Evolutionary conservation across 176 grass and related monocot genomes (phyloP), one percentile per base, ranked within the genome.

Genomic region (Oryza rufipogon): DNA sequence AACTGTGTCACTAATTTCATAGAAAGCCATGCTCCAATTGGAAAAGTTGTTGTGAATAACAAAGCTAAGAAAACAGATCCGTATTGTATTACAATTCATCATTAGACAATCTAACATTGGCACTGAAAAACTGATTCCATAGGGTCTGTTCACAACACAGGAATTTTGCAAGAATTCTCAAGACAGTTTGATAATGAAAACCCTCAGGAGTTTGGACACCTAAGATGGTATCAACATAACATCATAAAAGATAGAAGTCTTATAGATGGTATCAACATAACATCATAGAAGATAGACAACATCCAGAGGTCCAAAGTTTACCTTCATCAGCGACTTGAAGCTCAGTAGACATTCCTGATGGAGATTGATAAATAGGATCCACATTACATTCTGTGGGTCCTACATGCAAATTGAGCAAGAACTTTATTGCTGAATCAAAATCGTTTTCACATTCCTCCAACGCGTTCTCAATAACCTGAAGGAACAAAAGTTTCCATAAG

Each of bases 341-440:
- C 42, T 33, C 80, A 41, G 86, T 71, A 83, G 86, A 71, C 86
- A 87, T 87, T 81, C 45, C 80, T 30, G 38, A 26, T 6, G 86
- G 42, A 83, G 80, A 71, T 42, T 83, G 52, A 51, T 39, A 66
- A 16, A 17, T 45, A 14, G 45, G 75, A 69, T 77, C 68, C 52
- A 75, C 83, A 60, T 54, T 79, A 56, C 26, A 74, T 66, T 87
- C 77, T 32, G 41, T 36, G 6, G 85, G 51, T 72, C 75, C 60
- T 16, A 70, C 63, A 48, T n/a, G 78, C 20, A 79, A 82, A 85
- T 85, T 75, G 56, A 85, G 68, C 25, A 90, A 87, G 73, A 61
- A 81, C 85, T 85, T 87, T 65, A 85, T 90, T 44, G 91, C 78
- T 78, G 82, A 78, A 87, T 87, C 91, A 20, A 93, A 78, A 90